Evolutionary conservation across 2,329 filamentous ascomycete genomes (phyloP).

Genomic region (Zarea fungicola): DNA sequence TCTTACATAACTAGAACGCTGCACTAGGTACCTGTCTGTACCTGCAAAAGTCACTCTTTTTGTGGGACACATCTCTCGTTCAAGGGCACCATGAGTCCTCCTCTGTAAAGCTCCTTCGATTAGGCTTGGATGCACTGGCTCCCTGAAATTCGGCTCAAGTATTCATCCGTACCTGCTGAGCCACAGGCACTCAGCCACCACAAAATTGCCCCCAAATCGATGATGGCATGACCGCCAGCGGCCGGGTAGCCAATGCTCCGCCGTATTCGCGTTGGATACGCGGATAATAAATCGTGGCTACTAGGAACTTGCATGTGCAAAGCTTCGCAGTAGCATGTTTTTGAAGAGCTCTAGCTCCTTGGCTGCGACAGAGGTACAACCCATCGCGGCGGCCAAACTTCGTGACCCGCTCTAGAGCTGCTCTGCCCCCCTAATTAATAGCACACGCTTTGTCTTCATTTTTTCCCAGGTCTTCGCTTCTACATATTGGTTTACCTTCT

Average conservation of each 20-base stretch:
- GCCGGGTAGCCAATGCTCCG: slow-evolving; percentile 22
- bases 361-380: background rate
- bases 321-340: too few species aligned
- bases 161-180: slow-evolving; percentile 1
- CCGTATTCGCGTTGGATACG: background rate
- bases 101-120: too few species aligned
- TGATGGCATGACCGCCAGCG: slow-evolving; percentile 25
- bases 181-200: background rate
- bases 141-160: background rate
- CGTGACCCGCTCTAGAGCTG: background rate
- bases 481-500: background rate
- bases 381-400: background rate
- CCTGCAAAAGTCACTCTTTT: too few species aligned
- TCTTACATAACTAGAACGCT: too few species aligned
- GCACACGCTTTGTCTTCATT: background rate
- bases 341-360: slow-evolving; percentile 1
- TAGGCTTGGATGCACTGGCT: too few species aligned
- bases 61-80: too few species aligned
- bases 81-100: too few species aligned
- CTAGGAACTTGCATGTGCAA: background rate
- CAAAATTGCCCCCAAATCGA: background rate
- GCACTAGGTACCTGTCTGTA: too few species aligned
- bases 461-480: background rate
- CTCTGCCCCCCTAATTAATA: background rate
- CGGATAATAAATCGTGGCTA: background rate